Evolutionary conservation across 2,329 filamentous ascomycete species (phyloP).

Genomic region (Zalaria sp.): DNA sequence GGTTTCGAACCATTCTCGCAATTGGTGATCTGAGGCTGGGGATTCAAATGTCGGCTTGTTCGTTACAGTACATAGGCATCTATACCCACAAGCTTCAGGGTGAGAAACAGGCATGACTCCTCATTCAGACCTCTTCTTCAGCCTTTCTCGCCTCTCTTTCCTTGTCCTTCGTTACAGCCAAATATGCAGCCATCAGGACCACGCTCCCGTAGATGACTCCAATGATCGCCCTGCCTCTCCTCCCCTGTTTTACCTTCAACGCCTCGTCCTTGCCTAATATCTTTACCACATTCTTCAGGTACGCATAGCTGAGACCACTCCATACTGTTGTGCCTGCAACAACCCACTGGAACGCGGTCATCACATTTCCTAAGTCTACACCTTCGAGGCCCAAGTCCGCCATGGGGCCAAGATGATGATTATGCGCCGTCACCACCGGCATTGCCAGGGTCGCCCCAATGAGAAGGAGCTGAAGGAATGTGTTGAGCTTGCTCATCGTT

Average conservation of each 20-base stretch:
- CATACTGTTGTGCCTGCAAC: slow-evolving; percentile 84
- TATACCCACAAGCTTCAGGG: too few species aligned
- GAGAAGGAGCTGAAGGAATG: slow-evolving; percentile 74
- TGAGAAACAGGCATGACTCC: too few species aligned
- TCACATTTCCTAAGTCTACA: slow-evolving; percentile 19
- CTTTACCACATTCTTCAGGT: slow-evolving; percentile 79
- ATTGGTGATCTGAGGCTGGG: too few species aligned
- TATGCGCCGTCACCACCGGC: slow-evolving; percentile 44
- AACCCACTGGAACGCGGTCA: slow-evolving; percentile 47
- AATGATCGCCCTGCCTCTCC: slow-evolving; percentile 32
- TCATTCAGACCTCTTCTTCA: neutral
- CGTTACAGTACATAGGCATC: too few species aligned
- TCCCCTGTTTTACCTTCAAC: slow-evolving; percentile 33
- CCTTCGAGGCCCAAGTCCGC: slow-evolving; percentile 9
- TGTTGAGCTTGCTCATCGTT: slow-evolving; percentile 79
- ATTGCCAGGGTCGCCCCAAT: slow-evolving; percentile 74
- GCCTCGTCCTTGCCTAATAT: slow-evolving; percentile 47
- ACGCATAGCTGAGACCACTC: slow-evolving; percentile 88
- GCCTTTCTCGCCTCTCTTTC: neutral
- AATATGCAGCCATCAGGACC: slow-evolving; percentile 23
- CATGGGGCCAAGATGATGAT: slow-evolving; percentile 11
- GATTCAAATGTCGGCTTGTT: too few species aligned
- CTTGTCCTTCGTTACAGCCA: slow-evolving; percentile 7
- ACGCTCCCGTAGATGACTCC: slow-evolving; percentile 31
- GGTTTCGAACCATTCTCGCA: too few species aligned